A percentile compares a stretch with the other conserved stretches of the same genome.
phyloP scores from a whole-genome alignment of 1,284 basidiomycete species.

The Ceratobasidium sp. region DNA sequence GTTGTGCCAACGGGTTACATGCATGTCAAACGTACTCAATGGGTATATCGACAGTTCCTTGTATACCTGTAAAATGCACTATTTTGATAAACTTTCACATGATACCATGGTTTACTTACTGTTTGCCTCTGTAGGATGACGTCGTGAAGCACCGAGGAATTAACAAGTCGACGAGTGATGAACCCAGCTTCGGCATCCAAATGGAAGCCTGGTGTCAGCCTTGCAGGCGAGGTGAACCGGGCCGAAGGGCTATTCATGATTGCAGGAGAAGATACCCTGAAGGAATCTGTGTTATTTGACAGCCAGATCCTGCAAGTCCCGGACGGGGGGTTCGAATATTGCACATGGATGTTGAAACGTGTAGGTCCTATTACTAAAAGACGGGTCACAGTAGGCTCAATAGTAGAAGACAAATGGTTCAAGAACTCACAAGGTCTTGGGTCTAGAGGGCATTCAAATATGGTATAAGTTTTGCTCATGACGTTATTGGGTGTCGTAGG shows the following conservation, averaged over 20 bases:
- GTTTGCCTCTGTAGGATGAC: not conserved
- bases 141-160: constrained; percentile 3
- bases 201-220: constrained; percentile 6
- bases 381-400: too few relatives aligned
- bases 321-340: too few relatives aligned
- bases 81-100: not conserved
- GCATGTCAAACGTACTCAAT: not conserved
- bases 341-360: not conserved
- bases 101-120: not conserved
- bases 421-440: too few relatives aligned
- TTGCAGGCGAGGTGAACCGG: not conserved
- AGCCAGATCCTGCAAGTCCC: constrained; percentile 16
- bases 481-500: too few relatives aligned
- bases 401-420: too few relatives aligned
- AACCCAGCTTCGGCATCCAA: constrained; percentile 1
- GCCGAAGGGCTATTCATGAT: not conserved
- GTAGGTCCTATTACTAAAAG: too few relatives aligned
- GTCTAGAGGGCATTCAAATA: too few relatives aligned
- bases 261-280: not conserved
- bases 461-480: too few relatives aligned
- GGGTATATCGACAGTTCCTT: not conserved
- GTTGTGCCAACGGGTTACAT: too few relatives aligned
- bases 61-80: not conserved
- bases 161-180: not conserved
- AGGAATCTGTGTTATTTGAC: not conserved